phyloP scores from a whole-genome alignment of 805 yeast species.

The Hanseniaspora pseudoguilliermondii region DNA sequence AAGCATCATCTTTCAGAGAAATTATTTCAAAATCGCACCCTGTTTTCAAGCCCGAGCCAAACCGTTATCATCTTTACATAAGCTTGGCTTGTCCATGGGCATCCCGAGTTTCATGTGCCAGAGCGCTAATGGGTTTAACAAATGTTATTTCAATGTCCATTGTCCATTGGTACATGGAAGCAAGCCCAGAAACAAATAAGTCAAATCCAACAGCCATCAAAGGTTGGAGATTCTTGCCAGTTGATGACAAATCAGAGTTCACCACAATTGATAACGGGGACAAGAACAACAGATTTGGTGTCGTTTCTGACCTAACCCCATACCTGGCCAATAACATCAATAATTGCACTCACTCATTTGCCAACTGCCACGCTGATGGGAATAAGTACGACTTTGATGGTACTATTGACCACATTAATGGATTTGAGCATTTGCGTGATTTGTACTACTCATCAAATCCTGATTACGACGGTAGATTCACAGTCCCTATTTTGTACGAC shows the following conservation, averaged over 20 bases:
- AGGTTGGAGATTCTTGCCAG: slow-evolving; percentile 75
- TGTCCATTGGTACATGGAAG: slow-evolving; percentile 72
- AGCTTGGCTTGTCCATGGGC: slow-evolving; percentile 94
- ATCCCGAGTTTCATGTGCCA: slow-evolving; percentile 63
- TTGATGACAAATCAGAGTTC: slow-evolving; percentile 29
- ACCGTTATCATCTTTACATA: slow-evolving; percentile 77
- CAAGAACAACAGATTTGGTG: slow-evolving; percentile 14
- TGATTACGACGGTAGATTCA: slow-evolving; percentile 66
- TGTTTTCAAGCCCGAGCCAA: slow-evolving; percentile 56
- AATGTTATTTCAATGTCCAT: slow-evolving; percentile 54
- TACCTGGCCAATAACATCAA: slow-evolving; percentile 4
- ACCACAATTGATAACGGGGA: slow-evolving; percentile 12
- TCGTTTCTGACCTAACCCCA: slow-evolving; percentile 19
- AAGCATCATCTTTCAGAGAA: slow-evolving; percentile 49
- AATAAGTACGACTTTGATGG: slow-evolving; percentile 25
- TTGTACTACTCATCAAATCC: slow-evolving; percentile 65
- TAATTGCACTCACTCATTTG: slow-evolving; percentile 14
- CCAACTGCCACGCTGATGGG: slow-evolving; percentile 17
- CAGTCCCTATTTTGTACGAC: slow-evolving; percentile 93
- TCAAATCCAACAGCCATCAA: slow-evolving; percentile 35
- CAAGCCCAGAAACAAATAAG: not conserved
- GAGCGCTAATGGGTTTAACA: slow-evolving; percentile 60
- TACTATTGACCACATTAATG: slow-evolving; percentile 49
- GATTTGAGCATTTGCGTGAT: slow-evolving; percentile 48
- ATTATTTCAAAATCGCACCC: slow-evolving; percentile 49